These are phyloP conservation scores for Claviceps sp. DNA, from an alignment of 2,329 filamentous ascomycete genomes.

Conservation along the genomic window DNA sequence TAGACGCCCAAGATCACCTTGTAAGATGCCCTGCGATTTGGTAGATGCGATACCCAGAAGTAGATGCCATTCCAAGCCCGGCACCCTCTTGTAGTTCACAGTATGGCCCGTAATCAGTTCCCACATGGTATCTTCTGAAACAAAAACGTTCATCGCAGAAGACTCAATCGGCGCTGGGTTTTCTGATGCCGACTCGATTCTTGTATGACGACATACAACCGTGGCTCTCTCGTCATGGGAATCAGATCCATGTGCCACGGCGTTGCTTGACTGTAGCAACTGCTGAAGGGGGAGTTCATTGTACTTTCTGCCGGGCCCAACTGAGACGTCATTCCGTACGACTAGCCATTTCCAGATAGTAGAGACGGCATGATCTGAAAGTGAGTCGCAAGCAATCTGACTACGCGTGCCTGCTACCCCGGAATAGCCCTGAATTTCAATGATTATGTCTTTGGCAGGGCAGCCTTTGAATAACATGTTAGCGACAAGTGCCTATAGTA, in stretches of 20 bases:
- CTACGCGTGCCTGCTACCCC: slow-evolving; percentile 8
- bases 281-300: slow-evolving; percentile 26
- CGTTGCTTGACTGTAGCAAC: slow-evolving; percentile 10
- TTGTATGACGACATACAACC: not conserved
- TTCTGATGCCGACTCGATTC: not conserved
- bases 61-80: slow-evolving; percentile 44
- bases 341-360: slow-evolving; percentile 25
- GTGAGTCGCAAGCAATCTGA: slow-evolving; percentile 5
- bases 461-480: slow-evolving; percentile 13
- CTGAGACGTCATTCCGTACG: slow-evolving; percentile 21
- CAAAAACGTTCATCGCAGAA: slow-evolving; percentile 23
- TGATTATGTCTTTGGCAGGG: slow-evolving; percentile 17
- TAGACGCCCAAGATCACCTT: slow-evolving; percentile 43
- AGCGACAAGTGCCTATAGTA: not conserved
- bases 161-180: not conserved
- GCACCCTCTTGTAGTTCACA: slow-evolving; percentile 43
- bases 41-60: slow-evolving; percentile 44
- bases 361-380: slow-evolving; percentile 15
- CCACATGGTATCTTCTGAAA: slow-evolving; percentile 45
- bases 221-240: not conserved
- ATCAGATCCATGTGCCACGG: not conserved
- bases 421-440: slow-evolving; percentile 17
- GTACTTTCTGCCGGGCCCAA: slow-evolving; percentile 18
- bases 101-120: slow-evolving; percentile 44
- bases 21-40: slow-evolving; percentile 41